phyloP scores from a whole-genome alignment of 2,329 filamentous ascomycete species.

The Rhexocercosporidium sp. region DNA sequence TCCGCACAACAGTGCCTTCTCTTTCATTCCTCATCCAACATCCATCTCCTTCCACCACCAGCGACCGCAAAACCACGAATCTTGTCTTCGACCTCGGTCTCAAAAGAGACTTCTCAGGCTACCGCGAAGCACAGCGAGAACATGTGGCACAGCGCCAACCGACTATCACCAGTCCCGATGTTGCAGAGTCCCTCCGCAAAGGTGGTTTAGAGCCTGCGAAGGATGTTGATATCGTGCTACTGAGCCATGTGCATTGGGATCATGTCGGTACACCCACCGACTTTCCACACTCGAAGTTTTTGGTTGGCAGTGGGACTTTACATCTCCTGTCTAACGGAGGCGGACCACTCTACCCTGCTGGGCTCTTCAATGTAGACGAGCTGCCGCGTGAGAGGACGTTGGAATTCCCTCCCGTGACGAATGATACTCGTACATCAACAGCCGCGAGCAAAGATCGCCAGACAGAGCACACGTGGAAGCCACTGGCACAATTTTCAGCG shows the following conservation, averaged over 20 bases:
- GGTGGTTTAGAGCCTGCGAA: constrained; percentile 42
- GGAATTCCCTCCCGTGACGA: constrained; percentile 46
- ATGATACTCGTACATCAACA: neutral
- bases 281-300: constrained; percentile 53
- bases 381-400: constrained; percentile 47
- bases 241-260: constrained; percentile 63
- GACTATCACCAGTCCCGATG: constrained; percentile 50
- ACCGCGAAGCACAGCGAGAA: constrained; percentile 49
- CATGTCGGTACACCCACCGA: constrained; percentile 61
- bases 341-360: constrained; percentile 41
- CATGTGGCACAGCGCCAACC: constrained; percentile 54
- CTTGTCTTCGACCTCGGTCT: constrained; percentile 61
- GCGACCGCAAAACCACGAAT: constrained; percentile 29
- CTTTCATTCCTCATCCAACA: constrained; percentile 59
- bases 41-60: constrained; percentile 36
- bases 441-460: constrained; percentile 25
- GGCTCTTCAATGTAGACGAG: constrained; percentile 51
- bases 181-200: constrained; percentile 45
- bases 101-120: constrained; percentile 50
- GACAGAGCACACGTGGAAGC: constrained; percentile 46
- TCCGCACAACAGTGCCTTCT: constrained; percentile 54
- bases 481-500: constrained; percentile 50
- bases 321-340: constrained; percentile 44
- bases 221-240: constrained; percentile 40
- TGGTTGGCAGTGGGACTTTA: constrained; percentile 55